Base-by-base conservation (phyloP, 495 filamentous ascomycete genomes). In the Hypoxylon fuscum region DNA sequence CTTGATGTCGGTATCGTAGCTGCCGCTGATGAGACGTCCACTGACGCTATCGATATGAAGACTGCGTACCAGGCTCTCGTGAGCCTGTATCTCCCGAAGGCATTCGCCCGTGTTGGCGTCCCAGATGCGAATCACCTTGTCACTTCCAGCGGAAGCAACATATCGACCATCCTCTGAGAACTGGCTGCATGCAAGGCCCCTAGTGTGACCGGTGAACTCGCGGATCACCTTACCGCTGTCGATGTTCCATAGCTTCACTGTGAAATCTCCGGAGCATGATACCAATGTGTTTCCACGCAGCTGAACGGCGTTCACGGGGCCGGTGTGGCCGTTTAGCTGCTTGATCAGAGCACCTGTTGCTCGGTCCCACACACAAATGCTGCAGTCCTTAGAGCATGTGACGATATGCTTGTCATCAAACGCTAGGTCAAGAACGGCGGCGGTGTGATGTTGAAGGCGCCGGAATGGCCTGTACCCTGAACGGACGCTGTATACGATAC, bases 271-370 rank as follows among this genome's bases (percentile, higher is more conserved):
- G 63, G 90, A 92, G 63, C 93, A 96, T 14, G 90, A 93, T 15
- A 96, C 93, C 22, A 97, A 85, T 7, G 92, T 87, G 70, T 97
- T 92, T 53, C 92, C 94, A 44, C 93, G 90, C 59, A 98, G 82
- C 69, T 97, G 92, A 2, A 98, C 90, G 7, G 95, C 95, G 66
- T 98, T 98, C 41, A 98, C 95, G 2, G 95, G 95, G 0, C 93
- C 96, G 0, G 81, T 77, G 74, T 98, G 95, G 4, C 94, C 95
- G 34, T 81, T 80, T 34, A 98, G 81, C 64, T 88, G 88, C 58
- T 88, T 88, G 38, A 95, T 73, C 17, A 93, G 78, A 3, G 76
- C 77, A 38, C 90, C 90, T 0, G 90, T 95, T 10, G 81, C 74
- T 44, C 94, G 90, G 64, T 96, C 90, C 95, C 95, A 98, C 15